phyloP scores from a whole-genome alignment of 495 filamentous ascomycete species.

The Talaromyces adpressus region DNA sequence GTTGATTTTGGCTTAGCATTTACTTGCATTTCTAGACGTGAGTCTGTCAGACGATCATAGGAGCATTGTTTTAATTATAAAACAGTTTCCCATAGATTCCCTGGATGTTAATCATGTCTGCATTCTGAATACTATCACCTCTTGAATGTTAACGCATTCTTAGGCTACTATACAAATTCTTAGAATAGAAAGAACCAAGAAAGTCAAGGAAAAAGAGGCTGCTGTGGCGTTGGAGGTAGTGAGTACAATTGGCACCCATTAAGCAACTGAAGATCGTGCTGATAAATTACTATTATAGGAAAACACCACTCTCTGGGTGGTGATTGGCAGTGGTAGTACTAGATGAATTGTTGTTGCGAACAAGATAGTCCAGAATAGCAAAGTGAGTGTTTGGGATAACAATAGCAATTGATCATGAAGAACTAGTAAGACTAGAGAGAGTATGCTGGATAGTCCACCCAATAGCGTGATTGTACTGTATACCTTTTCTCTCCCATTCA shows the following conservation, averaged over 20 bases:
- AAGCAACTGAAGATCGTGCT: neutral
- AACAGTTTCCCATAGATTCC: neutral
- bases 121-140: neutral
- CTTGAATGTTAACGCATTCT: neutral
- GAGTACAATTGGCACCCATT: neutral
- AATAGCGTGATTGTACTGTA: no score
- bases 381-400: no score
- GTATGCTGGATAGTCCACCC: no score
- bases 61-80: neutral
- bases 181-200: neutral
- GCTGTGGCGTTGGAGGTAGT: neutral
- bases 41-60: neutral
- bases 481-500: no score
- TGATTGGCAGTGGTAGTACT: slow-evolving; percentile 2
- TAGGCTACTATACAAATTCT: neutral
- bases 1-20: neutral
- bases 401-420: no score
- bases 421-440: no score
- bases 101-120: neutral
- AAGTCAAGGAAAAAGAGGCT: neutral
- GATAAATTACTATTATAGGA: neutral
- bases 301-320: neutral
- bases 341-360: no score
- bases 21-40: neutral
- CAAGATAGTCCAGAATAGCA: no score